Evolutionary conservation across 1,284 basidiomycete species (phyloP).

Genomic region (Cryptococcus sp.): DNA sequence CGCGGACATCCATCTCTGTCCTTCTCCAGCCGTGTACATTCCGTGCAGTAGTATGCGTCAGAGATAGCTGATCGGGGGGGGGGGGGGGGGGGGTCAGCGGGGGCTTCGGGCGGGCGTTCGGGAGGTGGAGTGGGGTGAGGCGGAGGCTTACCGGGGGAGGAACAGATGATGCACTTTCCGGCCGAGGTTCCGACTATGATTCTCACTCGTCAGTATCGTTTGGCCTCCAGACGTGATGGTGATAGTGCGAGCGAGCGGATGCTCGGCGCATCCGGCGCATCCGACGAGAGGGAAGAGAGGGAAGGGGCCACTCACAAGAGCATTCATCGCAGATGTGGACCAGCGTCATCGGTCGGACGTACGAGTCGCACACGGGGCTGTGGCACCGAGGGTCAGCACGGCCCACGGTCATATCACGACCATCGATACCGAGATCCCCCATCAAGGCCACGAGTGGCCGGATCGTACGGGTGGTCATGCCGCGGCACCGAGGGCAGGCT

Average conservation of each 20-base stretch:
- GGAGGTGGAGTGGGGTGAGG: background rate
- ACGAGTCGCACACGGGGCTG: constrained; percentile 98
- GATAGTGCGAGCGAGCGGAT: background rate
- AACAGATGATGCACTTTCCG: constrained; percentile 95
- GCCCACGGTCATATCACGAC: background rate
- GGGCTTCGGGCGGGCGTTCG: background rate
- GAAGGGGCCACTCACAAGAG: constrained; percentile 59
- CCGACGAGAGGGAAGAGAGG: constrained; percentile 9
- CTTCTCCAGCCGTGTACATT: constrained; percentile 94
- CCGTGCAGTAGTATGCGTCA: constrained; percentile 95
- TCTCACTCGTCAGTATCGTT: background rate
- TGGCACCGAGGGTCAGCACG: background rate
- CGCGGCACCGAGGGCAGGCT: background rate
- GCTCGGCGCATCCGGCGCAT: background rate
- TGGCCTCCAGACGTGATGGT: background rate
- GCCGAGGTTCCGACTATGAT: constrained; percentile 78
- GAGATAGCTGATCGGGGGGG: constrained; percentile 68
- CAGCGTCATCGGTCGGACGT: constrained; percentile 94
- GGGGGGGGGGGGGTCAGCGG: background rate
- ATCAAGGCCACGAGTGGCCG: too few species aligned
- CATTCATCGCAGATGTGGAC: constrained; percentile 99
- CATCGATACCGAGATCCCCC: too few species aligned
- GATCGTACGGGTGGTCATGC: too few species aligned
- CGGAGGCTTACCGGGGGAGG: constrained; percentile 69
- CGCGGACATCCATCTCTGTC: constrained; percentile 98